These are phyloP conservation scores for Puccinia brachypodii DNA, from an alignment of 1,284 basidiomycete species.

Conservation along the genomic window DNA sequence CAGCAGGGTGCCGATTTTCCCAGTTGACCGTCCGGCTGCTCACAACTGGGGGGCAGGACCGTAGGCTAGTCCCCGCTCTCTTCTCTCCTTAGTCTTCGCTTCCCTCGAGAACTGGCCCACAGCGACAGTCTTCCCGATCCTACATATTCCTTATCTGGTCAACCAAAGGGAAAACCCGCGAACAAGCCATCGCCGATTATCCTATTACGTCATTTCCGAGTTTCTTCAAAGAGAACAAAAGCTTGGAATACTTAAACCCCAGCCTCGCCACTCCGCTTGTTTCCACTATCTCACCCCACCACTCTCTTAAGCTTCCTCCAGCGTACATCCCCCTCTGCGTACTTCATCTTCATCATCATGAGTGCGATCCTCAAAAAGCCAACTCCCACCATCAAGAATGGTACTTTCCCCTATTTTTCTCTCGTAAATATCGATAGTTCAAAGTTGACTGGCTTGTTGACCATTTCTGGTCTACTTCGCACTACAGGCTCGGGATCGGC, in stretches of 20 bases:
- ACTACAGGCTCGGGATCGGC: conserved; percentile 29
- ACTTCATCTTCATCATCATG: conserved; percentile 5
- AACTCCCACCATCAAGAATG: conserved; percentile 30
- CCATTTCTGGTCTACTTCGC: not conserved
- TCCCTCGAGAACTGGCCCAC: no score
- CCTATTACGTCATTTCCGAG: conserved; percentile 8
- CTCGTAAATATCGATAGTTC: not conserved
- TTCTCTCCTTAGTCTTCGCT: no score
- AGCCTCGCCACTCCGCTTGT: not conserved
- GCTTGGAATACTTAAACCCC: not conserved
- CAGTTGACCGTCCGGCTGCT: no score
- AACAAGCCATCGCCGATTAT: not conserved
- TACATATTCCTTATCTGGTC: not conserved
- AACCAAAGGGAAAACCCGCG: not conserved
- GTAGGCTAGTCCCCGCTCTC: no score
- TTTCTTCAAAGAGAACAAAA: not conserved
- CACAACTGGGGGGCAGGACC: no score
- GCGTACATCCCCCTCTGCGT: not conserved
- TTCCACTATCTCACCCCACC: not conserved
- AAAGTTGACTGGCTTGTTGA: not conserved
- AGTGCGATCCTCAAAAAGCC: conserved; percentile 32
- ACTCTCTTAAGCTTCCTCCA: not conserved
- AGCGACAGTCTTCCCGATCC: no score
- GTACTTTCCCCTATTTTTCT: not conserved
- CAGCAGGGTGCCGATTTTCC: no score